Conservation (phyloP, 2,329 filamentous ascomycete genomes). For the Ceratocystis harringtonii region DNA sequence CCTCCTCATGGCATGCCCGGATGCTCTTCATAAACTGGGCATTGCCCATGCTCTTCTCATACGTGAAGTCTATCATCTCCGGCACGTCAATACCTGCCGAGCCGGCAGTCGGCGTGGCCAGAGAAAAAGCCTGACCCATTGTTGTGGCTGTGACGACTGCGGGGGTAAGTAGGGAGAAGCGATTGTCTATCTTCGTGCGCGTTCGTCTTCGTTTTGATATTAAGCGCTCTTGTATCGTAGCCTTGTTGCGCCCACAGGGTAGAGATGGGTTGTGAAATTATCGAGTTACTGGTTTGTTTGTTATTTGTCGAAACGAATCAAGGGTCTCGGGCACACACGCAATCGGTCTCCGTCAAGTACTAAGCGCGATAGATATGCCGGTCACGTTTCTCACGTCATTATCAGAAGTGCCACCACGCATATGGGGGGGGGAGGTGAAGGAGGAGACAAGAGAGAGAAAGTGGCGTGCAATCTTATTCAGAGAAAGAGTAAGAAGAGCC, state of each 20-base stretch:
- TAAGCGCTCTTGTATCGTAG: too few species aligned
- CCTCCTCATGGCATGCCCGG: conserved; percentile 75
- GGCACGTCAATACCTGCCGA: conserved; percentile 87
- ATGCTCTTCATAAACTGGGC: conserved; percentile 96
- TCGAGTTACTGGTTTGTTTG: too few species aligned
- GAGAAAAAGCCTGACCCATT: conserved; percentile 96
- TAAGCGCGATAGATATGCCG: not conserved
- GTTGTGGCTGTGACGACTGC: conserved; percentile 14
- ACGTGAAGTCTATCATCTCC: conserved; percentile 76
- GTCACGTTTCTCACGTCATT: not conserved
- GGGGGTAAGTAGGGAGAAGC: not conserved
- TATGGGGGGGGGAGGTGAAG: not conserved
- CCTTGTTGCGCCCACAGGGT: too few species aligned
- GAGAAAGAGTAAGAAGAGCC: too few species aligned
- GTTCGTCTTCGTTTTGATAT: not conserved
- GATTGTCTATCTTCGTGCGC: conserved; percentile 16
- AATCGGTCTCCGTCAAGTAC: not conserved
- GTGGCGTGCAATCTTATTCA: too few species aligned
- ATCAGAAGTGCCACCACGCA: not conserved
- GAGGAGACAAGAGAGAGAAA: not conserved
- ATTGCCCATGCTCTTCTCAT: conserved; percentile 83
- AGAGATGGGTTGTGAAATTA: too few species aligned
- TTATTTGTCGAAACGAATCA: too few species aligned
- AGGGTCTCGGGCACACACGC: not conserved
- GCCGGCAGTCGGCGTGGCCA: conserved; percentile 79